These are phyloP conservation scores for Chlorella sorokiniana DNA, from an alignment of 139 green algal genomes.

Conservation along the genomic window DNA sequence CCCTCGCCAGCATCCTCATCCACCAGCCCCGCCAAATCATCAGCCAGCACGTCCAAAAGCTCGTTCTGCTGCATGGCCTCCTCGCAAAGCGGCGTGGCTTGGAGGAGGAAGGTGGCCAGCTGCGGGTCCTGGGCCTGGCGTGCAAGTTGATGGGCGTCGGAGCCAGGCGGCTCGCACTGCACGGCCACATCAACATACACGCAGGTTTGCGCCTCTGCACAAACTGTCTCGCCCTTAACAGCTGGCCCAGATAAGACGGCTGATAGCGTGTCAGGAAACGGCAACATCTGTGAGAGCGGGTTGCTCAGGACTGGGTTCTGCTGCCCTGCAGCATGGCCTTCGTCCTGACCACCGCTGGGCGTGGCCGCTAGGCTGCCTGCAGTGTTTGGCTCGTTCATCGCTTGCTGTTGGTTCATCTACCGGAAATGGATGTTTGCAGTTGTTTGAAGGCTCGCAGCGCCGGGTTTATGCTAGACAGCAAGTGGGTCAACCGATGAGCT, in stretches of 20 bases:
- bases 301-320: no score
- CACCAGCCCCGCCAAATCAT: constrained; percentile 73
- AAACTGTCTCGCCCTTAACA: not conserved
- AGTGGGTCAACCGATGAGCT: no score
- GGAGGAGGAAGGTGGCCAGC: constrained; percentile 4
- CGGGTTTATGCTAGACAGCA: no score
- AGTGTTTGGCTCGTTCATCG: no score
- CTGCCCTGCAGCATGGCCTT: no score
- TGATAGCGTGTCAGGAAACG: no score
- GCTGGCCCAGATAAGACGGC: not conserved
- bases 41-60: constrained; percentile 73
- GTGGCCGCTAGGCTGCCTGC: no score
- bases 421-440: no score
- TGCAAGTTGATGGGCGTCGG: not conserved
- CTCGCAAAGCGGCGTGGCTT: constrained; percentile 10
- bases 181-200: not conserved
- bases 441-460: no score
- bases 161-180: constrained; percentile 4
- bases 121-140: not conserved
- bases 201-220: constrained; percentile 2
- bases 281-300: no score
- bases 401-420: no score
- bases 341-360: no score
- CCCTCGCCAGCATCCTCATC: constrained; percentile 73
- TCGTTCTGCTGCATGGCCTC: constrained; percentile 69